Evolutionary conservation across 768 basidiomycete genomes (phyloP).

Genomic region (Amanita molliuscula): DNA sequence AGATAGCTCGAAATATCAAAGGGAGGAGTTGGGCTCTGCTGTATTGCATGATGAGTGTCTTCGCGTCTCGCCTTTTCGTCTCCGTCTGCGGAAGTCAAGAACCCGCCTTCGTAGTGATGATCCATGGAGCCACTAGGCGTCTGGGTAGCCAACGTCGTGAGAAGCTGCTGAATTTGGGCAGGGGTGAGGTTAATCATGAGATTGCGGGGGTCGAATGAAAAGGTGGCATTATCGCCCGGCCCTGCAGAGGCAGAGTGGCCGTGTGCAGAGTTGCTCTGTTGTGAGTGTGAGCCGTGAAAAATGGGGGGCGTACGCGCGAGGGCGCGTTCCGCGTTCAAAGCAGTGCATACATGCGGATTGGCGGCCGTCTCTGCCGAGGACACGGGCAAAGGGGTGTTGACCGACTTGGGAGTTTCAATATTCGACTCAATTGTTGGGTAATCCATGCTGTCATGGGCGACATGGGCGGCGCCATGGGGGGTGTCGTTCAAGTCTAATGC

Average conservation of each 20-base stretch:
- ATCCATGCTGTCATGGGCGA: not conserved
- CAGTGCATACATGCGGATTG: not conserved
- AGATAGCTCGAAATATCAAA: slow-evolving; percentile 20
- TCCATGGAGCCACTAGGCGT: slow-evolving; percentile 11
- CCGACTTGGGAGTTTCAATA: slow-evolving; percentile 4
- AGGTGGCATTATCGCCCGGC: slow-evolving; percentile 11
- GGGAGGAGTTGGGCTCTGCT: slow-evolving; percentile 10
- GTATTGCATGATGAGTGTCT: not conserved
- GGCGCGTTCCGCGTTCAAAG: not conserved
- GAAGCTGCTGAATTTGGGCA: slow-evolving; percentile 46
- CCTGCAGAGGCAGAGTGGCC: not conserved
- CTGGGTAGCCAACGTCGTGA: slow-evolving; percentile 32
- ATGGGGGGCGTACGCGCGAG: slow-evolving; percentile 3
- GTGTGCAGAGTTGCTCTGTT: not conserved
- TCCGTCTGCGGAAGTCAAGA: not conserved
- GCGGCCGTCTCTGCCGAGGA: not conserved
- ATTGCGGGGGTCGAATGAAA: slow-evolving; percentile 34
- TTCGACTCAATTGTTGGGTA: not conserved
- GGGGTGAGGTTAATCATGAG: slow-evolving; percentile 48
- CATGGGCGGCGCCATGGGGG: not conserved
- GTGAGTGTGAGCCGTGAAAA: not conserved
- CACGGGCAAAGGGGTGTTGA: not conserved
- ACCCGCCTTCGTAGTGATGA: not conserved
- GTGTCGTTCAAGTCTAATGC: not conserved
- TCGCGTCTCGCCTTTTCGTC: not conserved